These are phyloP conservation scores for Geotrichum klebahnii DNA, from an alignment of 1,139 yeast genomes.

Conservation along the genomic window DNA sequence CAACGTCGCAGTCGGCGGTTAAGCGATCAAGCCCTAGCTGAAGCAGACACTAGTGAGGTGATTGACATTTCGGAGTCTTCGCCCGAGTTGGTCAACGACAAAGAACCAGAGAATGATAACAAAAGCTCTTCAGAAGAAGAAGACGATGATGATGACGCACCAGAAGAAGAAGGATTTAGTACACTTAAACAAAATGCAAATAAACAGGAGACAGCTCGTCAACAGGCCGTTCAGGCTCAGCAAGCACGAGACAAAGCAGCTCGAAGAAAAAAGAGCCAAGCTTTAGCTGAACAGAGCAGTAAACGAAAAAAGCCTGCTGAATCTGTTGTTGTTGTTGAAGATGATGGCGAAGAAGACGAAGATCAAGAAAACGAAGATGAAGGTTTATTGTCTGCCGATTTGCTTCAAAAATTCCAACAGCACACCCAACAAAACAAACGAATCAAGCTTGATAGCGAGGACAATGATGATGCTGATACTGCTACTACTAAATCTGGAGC, in stretches of 20 bases:
- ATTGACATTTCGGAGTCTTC: slow-evolving; percentile 5
- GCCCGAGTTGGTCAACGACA: neutral
- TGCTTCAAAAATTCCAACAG: slow-evolving; percentile 11
- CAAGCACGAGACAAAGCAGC: slow-evolving; percentile 7
- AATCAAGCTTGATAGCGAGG: slow-evolving; percentile 10
- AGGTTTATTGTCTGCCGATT: slow-evolving; percentile 16
- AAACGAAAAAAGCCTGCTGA: neutral
- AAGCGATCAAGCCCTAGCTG: slow-evolving; percentile 1
- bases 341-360: slow-evolving; percentile 5
- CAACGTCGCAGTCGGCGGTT: slow-evolving; percentile 9
- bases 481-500: neutral
- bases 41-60: neutral
- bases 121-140: neutral
- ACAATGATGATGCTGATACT: neutral
- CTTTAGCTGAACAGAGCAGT: slow-evolving; percentile 4
- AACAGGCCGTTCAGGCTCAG: slow-evolving; percentile 6
- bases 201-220: neutral
- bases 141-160: slow-evolving; percentile 18
- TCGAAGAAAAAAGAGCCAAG: slow-evolving; percentile 5
- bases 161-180: slow-evolving; percentile 18
- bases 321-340: neutral
- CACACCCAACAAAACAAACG: slow-evolving; percentile 5
- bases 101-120: slow-evolving; percentile 5
- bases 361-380: slow-evolving; percentile 7
- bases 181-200: slow-evolving; percentile 7